These are phyloP conservation scores for Fusarium sp. DNA, from an alignment of 2,329 filamentous ascomycete species.

Conservation along the genomic window DNA sequence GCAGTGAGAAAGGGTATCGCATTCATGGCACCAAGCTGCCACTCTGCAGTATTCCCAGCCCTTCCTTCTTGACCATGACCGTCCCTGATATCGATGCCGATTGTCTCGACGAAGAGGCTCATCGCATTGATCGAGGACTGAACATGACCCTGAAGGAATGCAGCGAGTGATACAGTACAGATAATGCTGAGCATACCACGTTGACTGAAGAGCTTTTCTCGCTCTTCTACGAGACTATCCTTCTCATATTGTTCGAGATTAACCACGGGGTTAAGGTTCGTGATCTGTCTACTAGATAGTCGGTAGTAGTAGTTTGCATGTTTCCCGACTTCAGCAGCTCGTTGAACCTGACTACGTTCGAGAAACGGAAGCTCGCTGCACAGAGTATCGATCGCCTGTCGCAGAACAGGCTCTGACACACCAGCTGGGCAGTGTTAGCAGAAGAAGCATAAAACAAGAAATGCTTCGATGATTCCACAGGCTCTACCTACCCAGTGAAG, in stretches of 20 bases:
- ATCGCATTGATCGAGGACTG: constrained; percentile 56
- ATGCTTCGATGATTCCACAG: background rate
- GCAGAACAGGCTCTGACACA: constrained; percentile 6
- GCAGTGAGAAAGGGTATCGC: constrained; percentile 53
- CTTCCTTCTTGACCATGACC: background rate
- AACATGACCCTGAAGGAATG: constrained; percentile 57
- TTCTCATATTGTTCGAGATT: constrained; percentile 8
- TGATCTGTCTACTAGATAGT: constrained; percentile 5
- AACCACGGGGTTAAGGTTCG: background rate
- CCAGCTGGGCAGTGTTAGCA: constrained; percentile 1
- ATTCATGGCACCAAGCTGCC: constrained; percentile 50
- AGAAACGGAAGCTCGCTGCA: constrained; percentile 10
- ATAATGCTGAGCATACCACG: constrained; percentile 36
- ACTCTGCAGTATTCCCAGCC: background rate
- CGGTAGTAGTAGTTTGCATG: constrained; percentile 23
- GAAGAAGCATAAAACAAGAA: background rate
- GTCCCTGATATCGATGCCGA: constrained; percentile 16
- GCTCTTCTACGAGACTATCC: constrained; percentile 25
- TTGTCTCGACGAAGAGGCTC: constrained; percentile 45
- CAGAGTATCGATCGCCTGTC: background rate
- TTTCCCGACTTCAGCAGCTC: constrained; percentile 22
- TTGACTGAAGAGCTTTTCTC: constrained; percentile 47
- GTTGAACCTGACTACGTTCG: background rate
- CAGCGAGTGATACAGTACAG: constrained; percentile 54
- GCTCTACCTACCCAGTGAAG: background rate